These are phyloP conservation scores for Nidula microcarpa DNA, from an alignment of 768 basidiomycete genomes.

Conservation along the genomic window DNA sequence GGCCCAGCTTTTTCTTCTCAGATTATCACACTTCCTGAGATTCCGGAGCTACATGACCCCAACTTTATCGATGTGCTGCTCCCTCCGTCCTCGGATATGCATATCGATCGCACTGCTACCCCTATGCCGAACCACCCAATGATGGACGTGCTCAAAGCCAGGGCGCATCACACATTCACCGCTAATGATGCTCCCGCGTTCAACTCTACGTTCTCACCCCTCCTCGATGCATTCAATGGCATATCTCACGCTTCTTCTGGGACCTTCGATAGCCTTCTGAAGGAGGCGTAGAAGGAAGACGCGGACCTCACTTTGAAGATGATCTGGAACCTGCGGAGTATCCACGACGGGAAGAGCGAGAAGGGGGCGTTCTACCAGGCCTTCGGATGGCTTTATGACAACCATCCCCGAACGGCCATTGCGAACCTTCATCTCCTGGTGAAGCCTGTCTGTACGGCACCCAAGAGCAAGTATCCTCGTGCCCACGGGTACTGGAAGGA, in stretches of 20 bases:
- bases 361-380: constrained; percentile 61
- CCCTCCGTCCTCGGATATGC: constrained; percentile 23
- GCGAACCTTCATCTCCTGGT: constrained; percentile 53
- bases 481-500: constrained; percentile 77
- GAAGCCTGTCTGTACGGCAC: constrained; percentile 40
- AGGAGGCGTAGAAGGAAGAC: constrained; percentile 56
- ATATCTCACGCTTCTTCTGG: constrained; percentile 22
- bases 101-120: not conserved
- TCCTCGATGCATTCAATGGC: constrained; percentile 56
- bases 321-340: constrained; percentile 67
- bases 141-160: constrained; percentile 49
- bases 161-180: constrained; percentile 42
- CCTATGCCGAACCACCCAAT: constrained; percentile 36
- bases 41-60: constrained; percentile 56
- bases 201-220: constrained; percentile 44
- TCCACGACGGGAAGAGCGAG: constrained; percentile 66
- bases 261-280: constrained; percentile 31
- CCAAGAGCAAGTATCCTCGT: constrained; percentile 22
- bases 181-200: constrained; percentile 49
- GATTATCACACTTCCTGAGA: constrained; percentile 46
- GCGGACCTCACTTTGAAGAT: constrained; percentile 54
- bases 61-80: constrained; percentile 56
- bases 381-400: constrained; percentile 65
- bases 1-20: constrained; percentile 28
- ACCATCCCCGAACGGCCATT: constrained; percentile 71